Percentiles rank a stretch among this genome's conserved stretches.
phyloP scores from a whole-genome alignment of 495 filamentous ascomycete species.

The Aspergillus asperescens region DNA sequence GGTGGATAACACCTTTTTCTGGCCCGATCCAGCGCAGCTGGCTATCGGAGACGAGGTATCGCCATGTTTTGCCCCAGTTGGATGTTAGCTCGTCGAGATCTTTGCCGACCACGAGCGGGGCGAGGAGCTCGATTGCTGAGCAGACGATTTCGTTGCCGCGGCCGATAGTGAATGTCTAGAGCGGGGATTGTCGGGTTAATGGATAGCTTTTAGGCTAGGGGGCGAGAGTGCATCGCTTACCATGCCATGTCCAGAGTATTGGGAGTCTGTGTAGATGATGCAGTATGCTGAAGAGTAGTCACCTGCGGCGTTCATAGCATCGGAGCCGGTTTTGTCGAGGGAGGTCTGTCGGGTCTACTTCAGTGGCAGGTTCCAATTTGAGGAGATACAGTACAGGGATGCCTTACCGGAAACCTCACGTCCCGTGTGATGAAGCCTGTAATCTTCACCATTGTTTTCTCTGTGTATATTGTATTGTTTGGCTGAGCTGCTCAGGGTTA shows the following conservation, averaged over 20 bases:
- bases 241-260: constrained; percentile 80
- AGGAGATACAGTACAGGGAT: background rate
- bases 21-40: constrained; percentile 94
- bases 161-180: constrained; percentile 89
- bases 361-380: background rate
- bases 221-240: constrained; percentile 36
- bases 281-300: constrained; percentile 94
- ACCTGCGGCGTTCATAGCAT: constrained; percentile 94
- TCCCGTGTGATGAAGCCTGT: constrained; percentile 75
- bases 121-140: constrained; percentile 71
- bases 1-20: constrained; percentile 91
- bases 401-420: constrained; percentile 76
- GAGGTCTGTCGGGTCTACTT: constrained; percentile 55
- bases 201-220: constrained; percentile 1
- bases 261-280: constrained; percentile 75
- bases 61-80: constrained; percentile 87
- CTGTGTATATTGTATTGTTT: background rate
- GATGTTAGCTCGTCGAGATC: constrained; percentile 69
- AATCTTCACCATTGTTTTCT: constrained; percentile 63
- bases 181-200: background rate
- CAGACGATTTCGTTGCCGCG: constrained; percentile 94
- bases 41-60: constrained; percentile 81
- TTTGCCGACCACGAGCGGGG: constrained; percentile 63
- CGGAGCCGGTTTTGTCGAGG: constrained; percentile 88
- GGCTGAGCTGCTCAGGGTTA: background rate